Percentiles rank a stretch among this genome's conserved stretches.
These are phyloP conservation scores for Zoysia pacifica DNA, from an alignment of 176 grass and related monocot genomes.

Conservation along the genomic window DNA sequence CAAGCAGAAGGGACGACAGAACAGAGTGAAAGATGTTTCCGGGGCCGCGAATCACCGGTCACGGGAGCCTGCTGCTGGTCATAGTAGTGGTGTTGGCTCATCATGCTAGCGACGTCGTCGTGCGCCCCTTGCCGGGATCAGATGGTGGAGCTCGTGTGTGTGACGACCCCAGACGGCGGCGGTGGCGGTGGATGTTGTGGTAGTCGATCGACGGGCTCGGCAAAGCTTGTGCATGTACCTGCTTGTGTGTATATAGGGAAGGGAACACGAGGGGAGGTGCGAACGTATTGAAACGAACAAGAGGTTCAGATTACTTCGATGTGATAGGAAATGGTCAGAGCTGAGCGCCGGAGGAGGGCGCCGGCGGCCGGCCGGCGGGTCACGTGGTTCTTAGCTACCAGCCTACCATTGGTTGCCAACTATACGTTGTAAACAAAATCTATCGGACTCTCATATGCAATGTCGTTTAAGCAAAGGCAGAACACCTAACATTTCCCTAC, in stretches of 20 bases:
- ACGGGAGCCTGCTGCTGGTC: constrained; percentile 42
- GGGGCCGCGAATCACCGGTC: constrained; percentile 17
- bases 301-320: constrained; percentile 5
- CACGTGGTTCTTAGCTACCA: neutral
- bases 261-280: neutral
- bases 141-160: neutral
- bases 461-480: no score
- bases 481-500: no score
- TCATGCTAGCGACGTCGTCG: constrained; percentile 17
- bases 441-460: constrained; percentile 30
- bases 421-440: constrained; percentile 20
- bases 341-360: neutral
- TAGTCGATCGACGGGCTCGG: neutral
- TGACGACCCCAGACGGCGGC: no score
- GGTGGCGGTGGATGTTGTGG: no score
- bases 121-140: no score
- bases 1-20: neutral
- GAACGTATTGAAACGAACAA: neutral
- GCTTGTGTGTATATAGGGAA: neutral
- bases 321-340: neutral
- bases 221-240: neutral
- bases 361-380: neutral
- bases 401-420: neutral
- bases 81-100: constrained; percentile 17
- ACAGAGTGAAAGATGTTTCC: neutral